Base-by-base conservation (phyloP, 495 filamentous ascomycete genomes). In the Annulohypoxylon bovei region DNA sequence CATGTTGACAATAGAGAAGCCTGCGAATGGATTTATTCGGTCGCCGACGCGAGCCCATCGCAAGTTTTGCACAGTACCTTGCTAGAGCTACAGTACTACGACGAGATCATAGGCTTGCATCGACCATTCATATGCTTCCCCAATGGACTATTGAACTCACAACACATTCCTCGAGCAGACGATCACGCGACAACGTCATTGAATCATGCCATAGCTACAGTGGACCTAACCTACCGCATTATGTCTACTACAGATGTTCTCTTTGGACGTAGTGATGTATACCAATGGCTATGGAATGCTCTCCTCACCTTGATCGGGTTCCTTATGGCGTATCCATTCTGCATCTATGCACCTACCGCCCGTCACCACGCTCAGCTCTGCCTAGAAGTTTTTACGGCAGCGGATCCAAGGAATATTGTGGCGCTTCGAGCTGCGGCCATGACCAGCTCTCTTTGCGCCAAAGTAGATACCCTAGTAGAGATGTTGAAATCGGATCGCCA, bases 301-400 rank as follows among this genome's bases (percentile, higher is more conserved):
- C 55, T 77, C 6, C 58, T 80, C 27, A 78, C 78, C 16, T 53
- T 80, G 1, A 71, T 81, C 46, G 82, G 82, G 6, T 84, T 80
- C 61, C 47, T 68, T 11, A 69, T 65, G 60, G 40, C 60, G 14
- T 61, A 65, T 20, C 67, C 67, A 6, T 54, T 70, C n/a, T 65
- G 52, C 8, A 40, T 35, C 6, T 65, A 56, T n/a, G 39, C 62
- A 0, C 40, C 62, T 37, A 47, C 27, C 4, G 53, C 62, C 30
- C 52, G 50, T n/a, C n/a, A n/a, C n/a, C n/a, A n/a, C n/a, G n/a
- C n/a, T n/a, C n/a, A n/a, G n/a, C n/a, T n/a, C n/a, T n/a, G n/a
- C n/a, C n/a, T n/a, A n/a, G n/a, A n/a, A n/a, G n/a, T n/a, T n/a
- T n/a, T n/a, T n/a, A n/a, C n/a, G n/a, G n/a, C n/a, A n/a, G n/a